A percentile compares a stretch with the other conserved stretches of the same genome.
Evolutionary conservation across 345 rosid genomes (phyloP).

Genomic region (Eucalyptus virginea): DNA sequence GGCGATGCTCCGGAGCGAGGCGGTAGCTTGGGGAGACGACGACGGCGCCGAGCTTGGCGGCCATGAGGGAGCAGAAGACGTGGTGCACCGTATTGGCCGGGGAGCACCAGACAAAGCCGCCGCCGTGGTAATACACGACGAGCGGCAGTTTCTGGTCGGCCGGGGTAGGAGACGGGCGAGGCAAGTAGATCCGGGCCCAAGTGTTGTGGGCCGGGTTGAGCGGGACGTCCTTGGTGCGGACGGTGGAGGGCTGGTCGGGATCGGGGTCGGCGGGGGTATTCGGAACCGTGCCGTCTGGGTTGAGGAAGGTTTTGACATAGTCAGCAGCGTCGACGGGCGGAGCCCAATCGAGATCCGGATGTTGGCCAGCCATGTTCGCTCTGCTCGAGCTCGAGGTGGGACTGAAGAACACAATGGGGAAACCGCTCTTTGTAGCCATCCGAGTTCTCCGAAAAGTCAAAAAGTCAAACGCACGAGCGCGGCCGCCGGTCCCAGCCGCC

Average conservation of each 20-base stretch:
- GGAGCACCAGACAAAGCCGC: slow-evolving; percentile 1
- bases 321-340: neutral
- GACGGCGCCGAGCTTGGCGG: slow-evolving; percentile 7
- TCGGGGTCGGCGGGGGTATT: neutral
- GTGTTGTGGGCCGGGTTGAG: neutral
- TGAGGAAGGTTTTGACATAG: neutral
- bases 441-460: too few species aligned
- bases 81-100: neutral
- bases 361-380: neutral
- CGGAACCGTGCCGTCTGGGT: neutral
- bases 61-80: neutral
- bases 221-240: neutral
- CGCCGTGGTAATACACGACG: slow-evolving; percentile 18
- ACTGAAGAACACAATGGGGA: neutral
- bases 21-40: slow-evolving; percentile 11
- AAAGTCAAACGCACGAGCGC: too few species aligned
- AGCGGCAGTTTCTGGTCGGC: slow-evolving; percentile 16
- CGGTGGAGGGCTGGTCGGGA: neutral
- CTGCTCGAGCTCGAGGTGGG: neutral
- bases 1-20: slow-evolving; percentile 20
- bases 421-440: too few species aligned
- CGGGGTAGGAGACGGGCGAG: neutral
- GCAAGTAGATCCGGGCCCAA: neutral
- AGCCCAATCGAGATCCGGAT: neutral
- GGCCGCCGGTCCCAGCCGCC: neutral